phyloP scores from a whole-genome alignment of 768 basidiomycete genomes.

The Tulasnella sp. region DNA sequence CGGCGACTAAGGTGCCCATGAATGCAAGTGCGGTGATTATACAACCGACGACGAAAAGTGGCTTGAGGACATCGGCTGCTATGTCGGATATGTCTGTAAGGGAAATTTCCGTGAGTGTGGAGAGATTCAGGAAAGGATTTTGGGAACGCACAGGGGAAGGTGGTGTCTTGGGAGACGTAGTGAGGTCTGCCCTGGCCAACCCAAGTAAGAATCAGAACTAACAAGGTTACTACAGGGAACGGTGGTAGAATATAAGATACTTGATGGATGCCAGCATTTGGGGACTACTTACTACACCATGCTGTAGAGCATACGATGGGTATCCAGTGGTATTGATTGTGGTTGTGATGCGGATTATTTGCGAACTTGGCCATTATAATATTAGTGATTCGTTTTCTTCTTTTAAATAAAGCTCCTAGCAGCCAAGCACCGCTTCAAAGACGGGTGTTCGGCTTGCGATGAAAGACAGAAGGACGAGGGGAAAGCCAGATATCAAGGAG shows the following conservation, averaged over 20 bases:
- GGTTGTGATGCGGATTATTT: neutral
- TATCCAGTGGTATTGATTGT: neutral
- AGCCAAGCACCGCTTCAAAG: neutral
- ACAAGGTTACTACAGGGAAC: conserved; percentile 43
- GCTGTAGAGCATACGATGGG: neutral
- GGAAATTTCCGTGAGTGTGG: conserved; percentile 33
- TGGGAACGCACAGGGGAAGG: conserved; percentile 14
- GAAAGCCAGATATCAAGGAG: neutral
- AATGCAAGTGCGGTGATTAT: conserved; percentile 61
- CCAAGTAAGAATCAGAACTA: conserved; percentile 71
- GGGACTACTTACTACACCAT: neutral
- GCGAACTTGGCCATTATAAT: neutral
- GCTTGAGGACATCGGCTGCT: conserved; percentile 69
- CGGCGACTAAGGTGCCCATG: conserved; percentile 55
- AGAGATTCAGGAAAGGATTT: neutral
- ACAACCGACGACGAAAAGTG: conserved; percentile 66
- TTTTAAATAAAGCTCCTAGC: neutral
- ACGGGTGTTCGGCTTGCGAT: too few relatives aligned
- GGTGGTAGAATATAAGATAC: neutral
- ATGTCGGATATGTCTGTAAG: conserved; percentile 75
- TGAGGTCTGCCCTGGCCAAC: conserved; percentile 58
- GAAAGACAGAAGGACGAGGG: neutral
- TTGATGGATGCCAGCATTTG: neutral
- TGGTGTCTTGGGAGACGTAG: conserved; percentile 39
- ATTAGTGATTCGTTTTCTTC: too few relatives aligned